Evolutionary conservation across 805 yeast genomes (phyloP).

Genomic region (Candida chilensis): DNA sequence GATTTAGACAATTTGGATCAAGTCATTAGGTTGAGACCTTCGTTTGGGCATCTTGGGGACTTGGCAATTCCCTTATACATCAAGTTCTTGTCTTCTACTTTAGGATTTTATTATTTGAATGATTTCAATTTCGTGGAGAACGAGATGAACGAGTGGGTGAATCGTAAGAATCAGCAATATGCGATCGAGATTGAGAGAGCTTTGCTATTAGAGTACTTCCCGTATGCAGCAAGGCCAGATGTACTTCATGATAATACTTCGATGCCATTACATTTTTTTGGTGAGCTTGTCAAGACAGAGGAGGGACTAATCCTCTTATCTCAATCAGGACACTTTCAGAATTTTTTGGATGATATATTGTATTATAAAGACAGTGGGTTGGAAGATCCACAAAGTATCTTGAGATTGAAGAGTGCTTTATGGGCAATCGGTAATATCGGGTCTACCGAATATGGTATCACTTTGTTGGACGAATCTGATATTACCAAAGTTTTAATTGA

Average conservation of each 20-base stretch:
- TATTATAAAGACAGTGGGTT: slow-evolving; percentile 7
- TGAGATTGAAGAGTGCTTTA: slow-evolving; percentile 59
- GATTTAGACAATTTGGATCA: slow-evolving; percentile 34
- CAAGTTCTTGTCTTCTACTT: slow-evolving; percentile 52
- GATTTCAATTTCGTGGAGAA: slow-evolving; percentile 49
- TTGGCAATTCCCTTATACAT: slow-evolving; percentile 34
- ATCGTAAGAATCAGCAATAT: slow-evolving; percentile 32
- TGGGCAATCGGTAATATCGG: slow-evolving; percentile 89
- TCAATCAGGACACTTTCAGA: slow-evolving; percentile 35
- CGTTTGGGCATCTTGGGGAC: slow-evolving; percentile 25
- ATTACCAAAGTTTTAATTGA: slow-evolving; percentile 44
- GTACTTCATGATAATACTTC: too few relatives aligned
- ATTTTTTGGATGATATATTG: too few relatives aligned
- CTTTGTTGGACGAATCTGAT: slow-evolving; percentile 37
- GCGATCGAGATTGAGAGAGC: slow-evolving; percentile 39
- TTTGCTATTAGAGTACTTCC: too few relatives aligned
- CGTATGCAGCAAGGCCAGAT: too few relatives aligned
- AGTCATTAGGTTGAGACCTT: slow-evolving; percentile 47
- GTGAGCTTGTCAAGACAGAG: slow-evolving; percentile 68
- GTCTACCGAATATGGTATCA: slow-evolving; percentile 60
- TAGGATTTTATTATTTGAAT: slow-evolving; percentile 61
- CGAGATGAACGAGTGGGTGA: slow-evolving; percentile 65
- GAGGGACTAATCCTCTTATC: slow-evolving; percentile 66
- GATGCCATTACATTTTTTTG: slow-evolving; percentile 65
- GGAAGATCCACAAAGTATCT: slow-evolving; percentile 22